Evolutionary conservation across 495 filamentous ascomycete species (phyloP), one percentile per base, ranked within the genome.

Genomic region (Penicillium silybi): DNA sequence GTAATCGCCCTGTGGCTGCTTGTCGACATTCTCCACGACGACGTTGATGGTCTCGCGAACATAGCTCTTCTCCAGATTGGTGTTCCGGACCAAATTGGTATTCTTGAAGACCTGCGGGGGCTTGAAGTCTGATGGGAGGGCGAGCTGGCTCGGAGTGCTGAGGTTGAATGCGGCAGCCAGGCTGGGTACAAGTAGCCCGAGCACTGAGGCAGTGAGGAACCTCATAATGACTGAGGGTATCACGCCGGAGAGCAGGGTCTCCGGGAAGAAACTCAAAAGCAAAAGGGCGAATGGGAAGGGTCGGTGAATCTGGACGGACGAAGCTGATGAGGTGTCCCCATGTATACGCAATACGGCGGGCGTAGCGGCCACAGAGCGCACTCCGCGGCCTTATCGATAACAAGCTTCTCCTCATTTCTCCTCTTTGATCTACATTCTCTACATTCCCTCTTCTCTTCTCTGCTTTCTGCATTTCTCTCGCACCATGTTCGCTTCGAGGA

Each of bases 31-130:
- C 79, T 98, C 90, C 44, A 97, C 85, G 23, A 95, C 78, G 8
- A 96, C 88, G 74, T 97, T 97, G 79, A 96, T 82, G 11, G 82
- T 87, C 66, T 97, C 91, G 59, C 89, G 86, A 18, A 83, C 83
- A 62, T 92, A 97, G 52, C 83, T 85, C 73, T 96, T 97, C 64
- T 97, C 92, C 48, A 97, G 69, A 61, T 95, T 96, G 59, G 91
- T 85, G 48, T 87, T 85, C 52, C 95, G 88, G 47, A 97, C 84
- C 20, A 97, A 67, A 69, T 97, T 97, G 57, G 80, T 78, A 69
- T 97, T 95, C 69, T 90, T 88, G 72, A 95, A 98, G 40, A 89
- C 87, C 64, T 87, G 87, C 13, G 90, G 84, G 34, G 92, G 92
- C 70, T 82, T 90, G 78, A 96, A 96, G 43, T 79, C 82, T 61